Conservation (phyloP, 495 filamentous ascomycete genomes). For the Lasiosphaeria ovina region DNA sequence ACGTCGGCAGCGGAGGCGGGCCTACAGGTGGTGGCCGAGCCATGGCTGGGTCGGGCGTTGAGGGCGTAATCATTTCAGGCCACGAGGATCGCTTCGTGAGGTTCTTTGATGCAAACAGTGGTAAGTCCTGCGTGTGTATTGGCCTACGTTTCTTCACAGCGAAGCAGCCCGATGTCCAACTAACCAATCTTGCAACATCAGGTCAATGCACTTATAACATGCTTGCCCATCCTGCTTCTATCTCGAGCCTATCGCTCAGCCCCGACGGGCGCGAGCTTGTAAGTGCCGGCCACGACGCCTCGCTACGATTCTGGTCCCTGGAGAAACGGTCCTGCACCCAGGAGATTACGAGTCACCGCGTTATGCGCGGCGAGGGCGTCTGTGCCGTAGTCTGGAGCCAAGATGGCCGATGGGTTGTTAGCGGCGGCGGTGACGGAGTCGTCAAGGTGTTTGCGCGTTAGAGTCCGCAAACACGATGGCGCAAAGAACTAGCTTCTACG, state of each 20-base stretch:
- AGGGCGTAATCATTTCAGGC: constrained; percentile 89
- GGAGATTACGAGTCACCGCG: constrained; percentile 84
- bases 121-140: constrained; percentile 54
- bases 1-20: constrained; percentile 53
- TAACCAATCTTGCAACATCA: constrained; percentile 44
- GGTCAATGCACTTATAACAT: constrained; percentile 99
- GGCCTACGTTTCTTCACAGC: not conserved
- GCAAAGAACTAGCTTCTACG: not conserved
- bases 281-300: constrained; percentile 92
- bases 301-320: constrained; percentile 93
- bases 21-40: constrained; percentile 74
- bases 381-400: constrained; percentile 91
- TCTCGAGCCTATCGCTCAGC: constrained; percentile 84
- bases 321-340: constrained; percentile 92
- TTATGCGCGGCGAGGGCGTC: constrained; percentile 93
- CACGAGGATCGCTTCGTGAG: constrained; percentile 94
- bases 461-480: constrained; percentile 2
- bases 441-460: constrained; percentile 86
- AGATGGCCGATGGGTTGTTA: constrained; percentile 91
- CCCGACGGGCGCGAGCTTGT: constrained; percentile 93
- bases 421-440: constrained; percentile 91
- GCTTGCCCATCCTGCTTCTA: constrained; percentile 91
- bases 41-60: constrained; percentile 65
- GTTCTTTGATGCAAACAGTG: constrained; percentile 97
- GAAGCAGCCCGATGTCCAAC: not conserved